phyloP scores from a whole-genome alignment of 2,329 filamentous ascomycete species.

The Claviceps humidiphila region DNA sequence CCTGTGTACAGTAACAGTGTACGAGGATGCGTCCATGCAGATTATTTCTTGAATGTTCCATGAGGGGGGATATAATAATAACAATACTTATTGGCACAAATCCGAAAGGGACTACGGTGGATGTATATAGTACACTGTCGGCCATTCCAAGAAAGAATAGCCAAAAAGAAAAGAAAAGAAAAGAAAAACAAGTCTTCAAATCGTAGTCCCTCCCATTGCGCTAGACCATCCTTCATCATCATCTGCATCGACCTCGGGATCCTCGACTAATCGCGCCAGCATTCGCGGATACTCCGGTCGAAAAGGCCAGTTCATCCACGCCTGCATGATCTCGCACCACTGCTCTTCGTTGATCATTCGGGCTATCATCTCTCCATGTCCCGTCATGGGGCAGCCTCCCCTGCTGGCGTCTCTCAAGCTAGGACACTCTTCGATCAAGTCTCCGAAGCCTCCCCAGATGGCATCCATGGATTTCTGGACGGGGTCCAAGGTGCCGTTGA shows the following conservation, averaged over 20 bases:
- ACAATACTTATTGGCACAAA: no score
- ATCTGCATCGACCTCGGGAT: slow-evolving; percentile 10
- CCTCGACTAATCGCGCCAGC: slow-evolving; percentile 28
- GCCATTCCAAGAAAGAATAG: no score
- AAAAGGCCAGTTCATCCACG: slow-evolving; percentile 56
- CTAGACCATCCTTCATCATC: slow-evolving; percentile 14
- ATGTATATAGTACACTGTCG: no score
- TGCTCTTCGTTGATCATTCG: slow-evolving; percentile 39
- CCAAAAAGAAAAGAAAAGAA: not conserved
- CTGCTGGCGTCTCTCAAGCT: slow-evolving; percentile 32
- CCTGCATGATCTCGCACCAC: slow-evolving; percentile 42
- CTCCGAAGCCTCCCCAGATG: slow-evolving; percentile 46
- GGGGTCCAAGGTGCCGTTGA: slow-evolving; percentile 31
- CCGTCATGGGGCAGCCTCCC: slow-evolving; percentile 31
- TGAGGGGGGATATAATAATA: no score
- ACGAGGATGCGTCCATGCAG: no score
- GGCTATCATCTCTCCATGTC: slow-evolving; percentile 28
- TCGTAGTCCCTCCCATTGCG: slow-evolving; percentile 5
- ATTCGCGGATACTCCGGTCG: slow-evolving; percentile 35
- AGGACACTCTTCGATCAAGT: slow-evolving; percentile 35
- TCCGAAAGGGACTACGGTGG: no score
- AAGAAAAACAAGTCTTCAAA: not conserved
- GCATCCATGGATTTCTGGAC: slow-evolving; percentile 32
- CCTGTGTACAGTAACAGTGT: no score
- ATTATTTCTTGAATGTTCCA: no score